Evolutionary conservation across 345 rosid species (phyloP).

Genomic region (Lumnitzera racemosa): DNA sequence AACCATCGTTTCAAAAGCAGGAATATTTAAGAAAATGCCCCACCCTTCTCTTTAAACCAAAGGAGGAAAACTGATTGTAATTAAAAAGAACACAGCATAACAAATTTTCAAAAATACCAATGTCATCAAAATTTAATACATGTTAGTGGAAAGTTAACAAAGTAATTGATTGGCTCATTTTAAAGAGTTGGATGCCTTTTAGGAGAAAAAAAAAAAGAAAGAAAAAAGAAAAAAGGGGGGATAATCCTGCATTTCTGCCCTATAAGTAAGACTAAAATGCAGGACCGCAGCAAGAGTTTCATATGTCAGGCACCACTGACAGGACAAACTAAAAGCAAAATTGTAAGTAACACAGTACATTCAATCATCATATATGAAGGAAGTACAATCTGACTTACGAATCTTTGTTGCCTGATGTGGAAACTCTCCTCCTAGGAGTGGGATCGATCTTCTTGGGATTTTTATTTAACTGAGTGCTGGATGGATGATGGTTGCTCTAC

Average conservation of each 20-base stretch:
- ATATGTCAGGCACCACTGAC: too few relatives aligned
- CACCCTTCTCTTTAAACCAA: not conserved
- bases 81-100: not conserved
- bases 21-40: not conserved
- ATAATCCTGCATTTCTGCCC: too few relatives aligned
- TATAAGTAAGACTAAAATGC: too few relatives aligned
- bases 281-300: too few relatives aligned
- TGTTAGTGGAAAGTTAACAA: too few relatives aligned
- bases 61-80: not conserved
- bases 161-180: too few relatives aligned
- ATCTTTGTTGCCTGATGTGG: conserved; percentile 49
- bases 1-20: not conserved
- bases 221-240: too few relatives aligned
- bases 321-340: not conserved
- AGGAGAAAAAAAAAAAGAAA: too few relatives aligned
- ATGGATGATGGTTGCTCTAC: conserved; percentile 33
- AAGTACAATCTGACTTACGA: conserved; percentile 25
- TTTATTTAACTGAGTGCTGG: conserved; percentile 26
- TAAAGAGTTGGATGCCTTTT: too few relatives aligned
- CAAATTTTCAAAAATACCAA: too few relatives aligned
- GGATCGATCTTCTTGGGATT: conserved; percentile 45
- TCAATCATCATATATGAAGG: not conserved
- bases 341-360: not conserved
- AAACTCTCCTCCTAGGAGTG: conserved; percentile 39
- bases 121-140: too few relatives aligned